phyloP scores from a whole-genome alignment of 305 asterid species.

The Fraxinus sp. region DNA sequence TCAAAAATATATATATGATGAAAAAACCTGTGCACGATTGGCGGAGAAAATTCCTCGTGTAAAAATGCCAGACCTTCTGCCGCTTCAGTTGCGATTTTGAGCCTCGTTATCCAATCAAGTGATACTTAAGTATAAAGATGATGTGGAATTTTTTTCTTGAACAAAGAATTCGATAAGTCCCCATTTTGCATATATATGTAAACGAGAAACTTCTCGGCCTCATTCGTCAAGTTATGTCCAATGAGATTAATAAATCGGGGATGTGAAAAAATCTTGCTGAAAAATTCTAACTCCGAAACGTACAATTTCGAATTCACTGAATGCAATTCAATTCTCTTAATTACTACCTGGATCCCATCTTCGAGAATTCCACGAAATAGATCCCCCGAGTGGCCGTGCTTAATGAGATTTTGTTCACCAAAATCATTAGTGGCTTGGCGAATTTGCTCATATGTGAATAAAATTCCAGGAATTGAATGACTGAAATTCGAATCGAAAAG shows the following conservation, averaged over 20 bases:
- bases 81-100: constrained; percentile 3
- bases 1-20: background rate
- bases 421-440: background rate
- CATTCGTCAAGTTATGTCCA: background rate
- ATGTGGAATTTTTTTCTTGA: background rate
- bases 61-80: background rate
- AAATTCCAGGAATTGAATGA: background rate
- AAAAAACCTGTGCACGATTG: background rate
- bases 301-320: background rate
- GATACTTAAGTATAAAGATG: background rate
- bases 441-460: background rate
- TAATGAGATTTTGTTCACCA: constrained; percentile 6
- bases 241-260: background rate
- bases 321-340: background rate
- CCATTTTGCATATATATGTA: background rate
- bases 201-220: constrained; percentile 1
- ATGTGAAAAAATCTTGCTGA: background rate
- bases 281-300: background rate
- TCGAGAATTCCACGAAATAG: background rate
- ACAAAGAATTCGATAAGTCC: constrained; percentile 2
- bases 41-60: background rate
- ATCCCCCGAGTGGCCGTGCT: background rate
- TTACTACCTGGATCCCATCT: background rate
- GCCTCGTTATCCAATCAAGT: constrained; percentile 8
- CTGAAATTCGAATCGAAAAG: background rate